Conservation (phyloP, 164 flowering plant genomes). For the Tetracentron sinense region DNA sequence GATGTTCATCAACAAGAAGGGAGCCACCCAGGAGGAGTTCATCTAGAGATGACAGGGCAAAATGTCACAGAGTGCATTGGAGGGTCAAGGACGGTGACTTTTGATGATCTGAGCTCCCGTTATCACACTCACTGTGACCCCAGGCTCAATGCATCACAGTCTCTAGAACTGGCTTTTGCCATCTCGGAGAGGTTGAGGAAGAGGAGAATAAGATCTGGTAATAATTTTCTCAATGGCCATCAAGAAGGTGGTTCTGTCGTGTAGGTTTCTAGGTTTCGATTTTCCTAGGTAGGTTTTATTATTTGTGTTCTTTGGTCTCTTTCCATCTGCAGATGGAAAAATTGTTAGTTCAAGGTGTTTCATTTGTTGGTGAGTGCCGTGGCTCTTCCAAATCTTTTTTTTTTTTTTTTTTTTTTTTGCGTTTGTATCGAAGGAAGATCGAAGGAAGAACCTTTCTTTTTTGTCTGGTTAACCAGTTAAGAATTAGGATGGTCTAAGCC, state of each 20-base stretch:
- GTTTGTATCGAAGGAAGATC: too few species aligned
- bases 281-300: too few species aligned
- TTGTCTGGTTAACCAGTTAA: too few species aligned
- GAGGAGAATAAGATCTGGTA: conserved; percentile 16
- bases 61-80: conserved; percentile 33
- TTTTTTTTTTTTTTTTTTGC: too few species aligned
- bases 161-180: conserved; percentile 30
- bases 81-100: conserved; percentile 29
- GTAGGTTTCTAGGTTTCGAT: neutral
- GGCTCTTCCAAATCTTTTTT: too few species aligned
- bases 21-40: conserved; percentile 37
- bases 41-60: conserved; percentile 39
- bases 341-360: neutral
- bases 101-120: conserved; percentile 31
- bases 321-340: too few species aligned
- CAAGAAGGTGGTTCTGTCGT: neutral
- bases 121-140: conserved; percentile 36
- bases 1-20: conserved; percentile 42
- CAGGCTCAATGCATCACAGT: conserved; percentile 32
- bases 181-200: conserved; percentile 27
- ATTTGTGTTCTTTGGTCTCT: too few species aligned
- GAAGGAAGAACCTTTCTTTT: too few species aligned
- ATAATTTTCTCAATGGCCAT: neutral
- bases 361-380: too few species aligned
- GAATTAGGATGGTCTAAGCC: too few species aligned